phyloP scores from a whole-genome alignment of 1,284 basidiomycete species.

The Ceratobasidium sp. region DNA sequence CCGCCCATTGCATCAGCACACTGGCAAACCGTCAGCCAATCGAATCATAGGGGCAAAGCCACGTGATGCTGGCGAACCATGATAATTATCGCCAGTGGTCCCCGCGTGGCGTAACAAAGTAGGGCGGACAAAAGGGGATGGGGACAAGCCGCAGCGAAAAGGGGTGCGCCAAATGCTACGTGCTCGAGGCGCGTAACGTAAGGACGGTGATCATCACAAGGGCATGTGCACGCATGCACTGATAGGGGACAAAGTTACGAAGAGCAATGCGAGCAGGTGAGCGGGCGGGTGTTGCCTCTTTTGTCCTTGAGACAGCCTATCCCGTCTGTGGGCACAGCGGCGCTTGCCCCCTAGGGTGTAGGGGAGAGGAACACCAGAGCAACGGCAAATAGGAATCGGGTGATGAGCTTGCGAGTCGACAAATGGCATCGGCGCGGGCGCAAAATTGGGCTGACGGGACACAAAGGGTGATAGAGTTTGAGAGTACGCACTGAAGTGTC shows the following conservation, averaged over 20 bases:
- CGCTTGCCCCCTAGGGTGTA: neutral
- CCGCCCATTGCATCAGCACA: constrained; percentile 94
- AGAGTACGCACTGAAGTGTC: constrained; percentile 75
- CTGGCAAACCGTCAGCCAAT: constrained; percentile 57
- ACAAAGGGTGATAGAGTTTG: constrained; percentile 25
- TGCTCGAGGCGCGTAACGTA: neutral
- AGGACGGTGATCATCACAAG: neutral
- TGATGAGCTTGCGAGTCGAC: neutral
- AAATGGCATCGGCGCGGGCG: neutral
- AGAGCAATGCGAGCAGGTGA: constrained; percentile 23
- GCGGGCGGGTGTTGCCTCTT: constrained; percentile 6
- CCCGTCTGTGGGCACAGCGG: neutral
- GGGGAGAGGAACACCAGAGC: neutral
- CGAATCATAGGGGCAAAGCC: neutral
- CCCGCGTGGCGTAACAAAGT: constrained; percentile 26
- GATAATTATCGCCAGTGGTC: neutral
- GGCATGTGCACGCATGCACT: constrained; percentile 5
- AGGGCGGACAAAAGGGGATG: neutral
- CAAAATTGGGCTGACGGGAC: neutral
- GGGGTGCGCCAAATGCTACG: neutral
- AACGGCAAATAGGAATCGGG: neutral
- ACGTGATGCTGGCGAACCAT: neutral
- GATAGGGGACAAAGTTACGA: constrained; percentile 29
- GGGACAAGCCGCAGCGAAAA: neutral
- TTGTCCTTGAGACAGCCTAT: constrained; percentile 30